These are phyloP conservation scores for Medakamo hakoo DNA, from an alignment of 139 green algal genomes.

Conservation along the genomic window DNA sequence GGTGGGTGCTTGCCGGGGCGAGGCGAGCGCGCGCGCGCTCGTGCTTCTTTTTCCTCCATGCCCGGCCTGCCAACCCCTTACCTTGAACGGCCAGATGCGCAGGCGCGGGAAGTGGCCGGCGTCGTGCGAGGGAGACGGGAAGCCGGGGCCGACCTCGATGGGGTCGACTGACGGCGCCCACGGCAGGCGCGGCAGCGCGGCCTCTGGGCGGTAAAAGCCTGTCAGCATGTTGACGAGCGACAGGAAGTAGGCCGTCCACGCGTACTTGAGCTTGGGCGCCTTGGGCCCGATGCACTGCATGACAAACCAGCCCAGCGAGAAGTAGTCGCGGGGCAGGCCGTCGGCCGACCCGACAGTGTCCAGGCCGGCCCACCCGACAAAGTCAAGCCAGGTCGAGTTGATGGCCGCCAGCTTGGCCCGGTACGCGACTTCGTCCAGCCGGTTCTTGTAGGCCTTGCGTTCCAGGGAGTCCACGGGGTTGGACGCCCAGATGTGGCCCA, in stretches of 20 bases:
- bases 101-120: neutral
- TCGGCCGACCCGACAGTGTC: neutral
- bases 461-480: no score
- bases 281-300: neutral
- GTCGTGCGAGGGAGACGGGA: neutral
- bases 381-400: neutral
- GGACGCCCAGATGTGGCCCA: no score
- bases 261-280: neutral
- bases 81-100: neutral
- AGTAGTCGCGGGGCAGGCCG: neutral
- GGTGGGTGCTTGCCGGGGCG: no score
- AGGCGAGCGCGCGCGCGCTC: no score
- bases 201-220: neutral
- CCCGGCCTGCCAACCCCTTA: no score
- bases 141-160: neutral
- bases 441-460: no score
- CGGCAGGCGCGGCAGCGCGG: neutral
- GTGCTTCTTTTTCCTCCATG: no score
- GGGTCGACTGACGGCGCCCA: neutral
- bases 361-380: neutral
- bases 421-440: no score
- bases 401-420: no score
- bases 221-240: neutral
- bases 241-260: neutral
- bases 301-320: neutral